Evolutionary conservation across 176 grass and related monocot species (phyloP), one percentile per base, ranked within the genome.

Genomic region (Oryza australiensis): DNA sequence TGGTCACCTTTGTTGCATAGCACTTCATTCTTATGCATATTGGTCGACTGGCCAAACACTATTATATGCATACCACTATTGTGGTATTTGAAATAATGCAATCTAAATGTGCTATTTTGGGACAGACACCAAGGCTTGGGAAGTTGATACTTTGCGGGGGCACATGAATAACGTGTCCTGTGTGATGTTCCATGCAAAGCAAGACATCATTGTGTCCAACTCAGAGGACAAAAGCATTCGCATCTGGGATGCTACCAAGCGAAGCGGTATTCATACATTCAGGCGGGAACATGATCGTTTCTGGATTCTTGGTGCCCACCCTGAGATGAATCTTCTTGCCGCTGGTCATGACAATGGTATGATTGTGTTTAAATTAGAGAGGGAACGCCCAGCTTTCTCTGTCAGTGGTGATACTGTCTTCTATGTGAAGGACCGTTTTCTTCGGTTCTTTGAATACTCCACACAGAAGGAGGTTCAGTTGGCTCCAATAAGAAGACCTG

Each of bases 341-440:
- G 96, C 96, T 26, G 96, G 96, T 24, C 96, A 99, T 90, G 96
- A 99, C 29, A 95, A 89, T 20, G 96, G 96, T 68, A 99, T 95
- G 91, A 94, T 95, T 66, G 93, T 99, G 74, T 99, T 99, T 75
- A 99, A 99, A 82, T 84, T 99, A 27, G 96, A 99, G 69, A 92
- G 96, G 69, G 96, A 99, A 30, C 89, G 96, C 41, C 93, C 96
- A 9, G 91, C 96, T 70, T 99, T 94, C 79, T 81, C 82, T 74
- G 87, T 95, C 51, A 95, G 89, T 89, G 90, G 84, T 79, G 96
- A 95, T 83, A 92, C 82, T 12, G 81, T 99, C 55, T 89, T 91
- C 83, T 95, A 91, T 85, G 89, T 95, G 75, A 99, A 99, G 88
- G 96, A 99, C 45, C 87, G 96, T 14, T 99, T 95, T 76, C 85